A percentile compares a stretch with the other conserved stretches of the same genome.
Evolutionary conservation across 345 rosid species (phyloP).

Genomic region (Salix koriyanagi): DNA sequence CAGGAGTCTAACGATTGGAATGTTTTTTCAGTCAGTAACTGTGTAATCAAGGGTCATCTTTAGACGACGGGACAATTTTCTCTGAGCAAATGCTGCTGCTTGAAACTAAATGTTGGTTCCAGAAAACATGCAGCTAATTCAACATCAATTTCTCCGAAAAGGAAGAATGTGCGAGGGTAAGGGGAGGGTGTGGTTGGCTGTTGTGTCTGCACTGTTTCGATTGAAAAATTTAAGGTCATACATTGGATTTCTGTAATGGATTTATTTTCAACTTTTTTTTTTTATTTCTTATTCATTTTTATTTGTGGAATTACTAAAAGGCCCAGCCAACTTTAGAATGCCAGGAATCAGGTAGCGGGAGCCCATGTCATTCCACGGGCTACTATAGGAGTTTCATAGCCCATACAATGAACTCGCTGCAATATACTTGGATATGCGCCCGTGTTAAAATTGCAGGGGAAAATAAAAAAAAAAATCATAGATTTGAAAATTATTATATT

Average conservation of each 20-base stretch:
- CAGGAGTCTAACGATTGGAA: not conserved
- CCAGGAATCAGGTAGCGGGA: no score
- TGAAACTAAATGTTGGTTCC: not conserved
- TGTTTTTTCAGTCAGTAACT: not conserved
- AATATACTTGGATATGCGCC: no score
- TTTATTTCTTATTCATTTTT: not conserved
- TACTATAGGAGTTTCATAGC: no score
- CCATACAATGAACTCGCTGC: no score
- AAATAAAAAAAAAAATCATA: no score
- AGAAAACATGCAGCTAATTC: not conserved
- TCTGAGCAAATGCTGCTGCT: not conserved
- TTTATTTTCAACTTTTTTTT: not conserved
- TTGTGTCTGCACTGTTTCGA: not conserved
- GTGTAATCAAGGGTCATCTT: not conserved
- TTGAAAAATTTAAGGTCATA: constrained; percentile 19
- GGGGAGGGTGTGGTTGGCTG: constrained; percentile 7
- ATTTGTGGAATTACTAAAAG: not conserved
- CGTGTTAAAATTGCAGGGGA: no score
- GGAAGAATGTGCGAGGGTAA: not conserved
- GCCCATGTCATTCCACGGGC: no score
- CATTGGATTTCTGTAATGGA: not conserved
- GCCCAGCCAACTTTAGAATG: not conserved
- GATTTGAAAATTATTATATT: no score
- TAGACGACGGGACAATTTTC: not conserved
- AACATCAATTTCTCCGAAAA: not conserved